Evolutionary conservation across 352 stramenopile genomes (phyloP).

Genomic region (Phytophthora fragariaefolia): DNA sequence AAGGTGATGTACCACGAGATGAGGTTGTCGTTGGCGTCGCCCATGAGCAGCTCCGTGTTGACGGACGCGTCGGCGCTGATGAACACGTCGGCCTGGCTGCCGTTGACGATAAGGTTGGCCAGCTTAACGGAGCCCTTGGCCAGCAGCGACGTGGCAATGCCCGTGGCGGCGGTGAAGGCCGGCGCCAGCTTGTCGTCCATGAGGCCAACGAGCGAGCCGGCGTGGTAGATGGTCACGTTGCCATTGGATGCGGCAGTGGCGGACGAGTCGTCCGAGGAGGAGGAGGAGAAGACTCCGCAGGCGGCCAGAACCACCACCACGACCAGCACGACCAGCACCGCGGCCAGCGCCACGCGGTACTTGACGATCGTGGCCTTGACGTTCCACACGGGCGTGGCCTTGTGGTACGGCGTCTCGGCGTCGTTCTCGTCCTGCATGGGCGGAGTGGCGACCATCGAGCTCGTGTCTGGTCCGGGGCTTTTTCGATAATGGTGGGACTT

Average conservation of each 20-base stretch:
- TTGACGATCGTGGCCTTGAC: slow-evolving; percentile 44
- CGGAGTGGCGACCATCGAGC: slow-evolving; percentile 5
- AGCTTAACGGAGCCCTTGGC: slow-evolving; percentile 44
- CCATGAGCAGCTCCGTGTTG: slow-evolving; percentile 41
- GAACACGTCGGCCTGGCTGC: slow-evolving; percentile 40
- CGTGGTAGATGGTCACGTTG: slow-evolving; percentile 46
- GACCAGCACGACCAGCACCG: slow-evolving; percentile 30
- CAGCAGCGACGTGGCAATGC: slow-evolving; percentile 34
- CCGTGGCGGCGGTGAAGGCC: slow-evolving; percentile 38
- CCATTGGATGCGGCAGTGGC: slow-evolving; percentile 12
- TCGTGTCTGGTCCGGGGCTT: slow-evolving; percentile 1
- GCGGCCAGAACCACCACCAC: slow-evolving; percentile 33
- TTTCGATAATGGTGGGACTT: slow-evolving; percentile 11
- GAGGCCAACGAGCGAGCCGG: slow-evolving; percentile 36
- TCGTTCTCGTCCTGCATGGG: slow-evolving; percentile 18
- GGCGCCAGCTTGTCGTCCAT: slow-evolving; percentile 37
- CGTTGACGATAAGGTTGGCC: slow-evolving; percentile 38
- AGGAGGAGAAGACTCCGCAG: slow-evolving; percentile 38
- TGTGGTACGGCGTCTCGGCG: slow-evolving; percentile 34
- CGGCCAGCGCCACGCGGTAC: slow-evolving; percentile 38
- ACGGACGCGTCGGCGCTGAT: slow-evolving; percentile 43
- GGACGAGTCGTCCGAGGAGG: slow-evolving; percentile 11
- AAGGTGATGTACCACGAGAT: slow-evolving; percentile 48
- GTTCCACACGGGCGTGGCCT: slow-evolving; percentile 39
- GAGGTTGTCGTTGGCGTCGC: slow-evolving; percentile 34